Evolutionary conservation across 2,329 filamentous ascomycete species (phyloP), one percentile per base, ranked within the genome.

Genomic region (Beauveria scarabaeidicola): DNA sequence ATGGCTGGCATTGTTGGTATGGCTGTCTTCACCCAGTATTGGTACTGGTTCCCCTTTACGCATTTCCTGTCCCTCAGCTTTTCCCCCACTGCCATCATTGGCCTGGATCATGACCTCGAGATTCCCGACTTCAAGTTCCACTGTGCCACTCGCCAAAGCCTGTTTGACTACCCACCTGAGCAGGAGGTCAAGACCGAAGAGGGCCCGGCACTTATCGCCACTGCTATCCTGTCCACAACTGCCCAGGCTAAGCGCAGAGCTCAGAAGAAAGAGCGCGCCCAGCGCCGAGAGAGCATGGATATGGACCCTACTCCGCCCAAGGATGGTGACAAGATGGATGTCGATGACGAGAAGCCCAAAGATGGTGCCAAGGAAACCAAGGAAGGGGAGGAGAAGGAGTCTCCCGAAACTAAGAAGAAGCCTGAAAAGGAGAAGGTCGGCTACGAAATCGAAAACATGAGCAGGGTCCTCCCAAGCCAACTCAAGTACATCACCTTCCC

Each of bases 11-110:
- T 99, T 65, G 92, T 99, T 19, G 95, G 94, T 66, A 96, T 96
- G 86, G 93, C 91, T 29, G 89, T 99, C 58, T 99, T 99, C 76
- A 96, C 92, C 9, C 94, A 99, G 73, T 99, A 99, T 79, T 99
- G 94, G 94, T 99, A 99, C 79, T 99, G 94, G 94, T 99, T 99
- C 84, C 94, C 94, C 62, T 88, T 97, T 68, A 96, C 94, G 32
- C 94, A 99, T 75, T 99, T 99, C 84, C 74, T 99, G 61, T 95
- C 93, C 0, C 81, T 99, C 63, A 92, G 91, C 69, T 97, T 99
- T 76, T 91, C 90, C n/a, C 94, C 94, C 1, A 99, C 95, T 1
- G 89, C 94, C 1, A 89, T 99, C 69, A 97, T 97, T 67, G 93
- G 90, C 62, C 85, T 99, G 27, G 92, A 99, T 70, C 88, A 95